Percentiles rank a stretch among this genome's conserved stretches.
phyloP scores from a whole-genome alignment of 2,329 filamentous ascomycete species.

The Clarireedia paspali region DNA sequence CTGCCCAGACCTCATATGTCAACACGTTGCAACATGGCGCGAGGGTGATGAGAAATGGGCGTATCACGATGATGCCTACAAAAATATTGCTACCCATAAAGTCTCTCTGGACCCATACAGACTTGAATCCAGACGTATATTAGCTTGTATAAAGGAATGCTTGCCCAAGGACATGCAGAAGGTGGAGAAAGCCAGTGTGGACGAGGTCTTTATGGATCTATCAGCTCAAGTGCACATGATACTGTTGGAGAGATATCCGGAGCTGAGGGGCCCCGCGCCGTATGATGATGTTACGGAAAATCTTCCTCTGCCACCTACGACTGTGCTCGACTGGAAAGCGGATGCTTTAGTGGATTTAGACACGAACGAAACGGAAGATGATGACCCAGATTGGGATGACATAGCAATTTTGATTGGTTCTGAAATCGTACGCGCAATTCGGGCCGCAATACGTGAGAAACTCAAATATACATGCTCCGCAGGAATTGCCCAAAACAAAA shows the following conservation, averaged over 20 bases:
- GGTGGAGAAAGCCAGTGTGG: slow-evolving; percentile 90
- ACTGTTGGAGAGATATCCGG: slow-evolving; percentile 68
- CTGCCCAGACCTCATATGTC: slow-evolving; percentile 75
- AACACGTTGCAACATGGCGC: slow-evolving; percentile 93
- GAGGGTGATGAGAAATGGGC: slow-evolving; percentile 89
- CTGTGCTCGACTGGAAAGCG: slow-evolving; percentile 72
- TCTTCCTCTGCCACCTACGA: slow-evolving; percentile 65
- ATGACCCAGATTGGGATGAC: slow-evolving; percentile 95
- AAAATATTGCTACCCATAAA: slow-evolving; percentile 80
- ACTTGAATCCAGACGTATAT: slow-evolving; percentile 72
- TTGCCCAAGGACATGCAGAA: slow-evolving; percentile 59
- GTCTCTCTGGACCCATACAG: slow-evolving; percentile 92
- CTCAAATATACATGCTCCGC: slow-evolving; percentile 88
- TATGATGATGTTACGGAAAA: slow-evolving; percentile 65
- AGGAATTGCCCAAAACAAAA: slow-evolving; percentile 85
- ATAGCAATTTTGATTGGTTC: slow-evolving; percentile 78
- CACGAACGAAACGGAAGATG: slow-evolving; percentile 60
- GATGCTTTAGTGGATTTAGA: slow-evolving; percentile 79
- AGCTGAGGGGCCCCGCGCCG: slow-evolving; percentile 59
- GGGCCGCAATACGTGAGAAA: slow-evolving; percentile 57
- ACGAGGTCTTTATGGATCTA: slow-evolving; percentile 92
- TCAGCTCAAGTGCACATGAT: slow-evolving; percentile 74
- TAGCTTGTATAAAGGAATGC: slow-evolving; percentile 67
- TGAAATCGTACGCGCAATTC: slow-evolving; percentile 75
- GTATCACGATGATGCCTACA: slow-evolving; percentile 74